Conservation (phyloP, 352 stramenopile species). For the Phytophthora meadii region DNA sequence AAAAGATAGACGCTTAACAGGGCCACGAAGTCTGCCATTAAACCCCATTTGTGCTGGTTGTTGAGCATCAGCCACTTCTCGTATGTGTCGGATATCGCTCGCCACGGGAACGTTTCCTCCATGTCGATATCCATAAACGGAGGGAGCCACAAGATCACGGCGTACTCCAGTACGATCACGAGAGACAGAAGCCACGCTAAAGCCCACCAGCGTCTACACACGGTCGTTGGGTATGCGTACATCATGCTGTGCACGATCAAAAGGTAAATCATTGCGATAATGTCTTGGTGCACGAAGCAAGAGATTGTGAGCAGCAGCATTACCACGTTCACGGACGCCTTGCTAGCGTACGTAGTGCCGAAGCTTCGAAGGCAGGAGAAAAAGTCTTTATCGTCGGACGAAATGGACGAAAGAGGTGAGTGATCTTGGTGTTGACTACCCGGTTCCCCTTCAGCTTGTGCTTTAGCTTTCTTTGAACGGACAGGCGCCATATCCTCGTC, state of each 20-base stretch:
- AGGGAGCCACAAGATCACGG: slow-evolving; percentile 75
- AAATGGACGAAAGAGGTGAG: slow-evolving; percentile 11
- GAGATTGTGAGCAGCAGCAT: slow-evolving; percentile 83
- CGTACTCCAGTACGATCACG: slow-evolving; percentile 79
- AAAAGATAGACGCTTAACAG: slow-evolving; percentile 78
- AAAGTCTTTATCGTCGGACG: slow-evolving; percentile 58
- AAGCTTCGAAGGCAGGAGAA: slow-evolving; percentile 72
- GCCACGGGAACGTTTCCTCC: slow-evolving; percentile 67
- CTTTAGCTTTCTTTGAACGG: slow-evolving; percentile 21
- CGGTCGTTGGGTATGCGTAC: slow-evolving; percentile 61
- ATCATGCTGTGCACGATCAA: slow-evolving; percentile 86
- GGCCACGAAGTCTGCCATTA: slow-evolving; percentile 78
- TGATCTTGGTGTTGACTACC: slow-evolving; percentile 18
- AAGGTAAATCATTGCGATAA: slow-evolving; percentile 82
- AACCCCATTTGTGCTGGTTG: slow-evolving; percentile 80
- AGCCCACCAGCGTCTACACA: slow-evolving; percentile 66
- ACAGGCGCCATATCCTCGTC: slow-evolving; percentile 24
- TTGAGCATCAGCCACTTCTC: slow-evolving; percentile 74
- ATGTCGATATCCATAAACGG: slow-evolving; percentile 64
- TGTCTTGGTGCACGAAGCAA: slow-evolving; percentile 79
- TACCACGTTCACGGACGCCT: slow-evolving; percentile 79
- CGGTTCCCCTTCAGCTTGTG: slow-evolving; percentile 5
- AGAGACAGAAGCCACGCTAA: slow-evolving; percentile 63
- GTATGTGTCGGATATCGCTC: slow-evolving; percentile 55
- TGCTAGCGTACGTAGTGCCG: slow-evolving; percentile 74